Evolutionary conservation across 2,329 filamentous ascomycete genomes (phyloP).

Genomic region (Pseudopyricularia cyperi): DNA sequence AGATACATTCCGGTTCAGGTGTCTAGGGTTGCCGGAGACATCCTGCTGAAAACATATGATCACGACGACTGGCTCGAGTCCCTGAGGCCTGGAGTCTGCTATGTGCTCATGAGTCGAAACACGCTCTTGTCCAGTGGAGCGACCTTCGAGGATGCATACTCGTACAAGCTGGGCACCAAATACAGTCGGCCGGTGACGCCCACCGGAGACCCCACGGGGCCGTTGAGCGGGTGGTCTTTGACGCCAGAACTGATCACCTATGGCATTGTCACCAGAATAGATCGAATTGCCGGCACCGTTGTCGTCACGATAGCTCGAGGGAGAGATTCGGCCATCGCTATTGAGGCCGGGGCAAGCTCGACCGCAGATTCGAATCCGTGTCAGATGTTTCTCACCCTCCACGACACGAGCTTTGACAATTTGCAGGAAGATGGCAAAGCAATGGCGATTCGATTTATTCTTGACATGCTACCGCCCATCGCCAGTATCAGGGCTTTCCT

Average conservation of each 20-base stretch:
- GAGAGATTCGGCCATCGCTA: background rate
- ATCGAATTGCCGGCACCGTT: background rate
- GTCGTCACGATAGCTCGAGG: background rate
- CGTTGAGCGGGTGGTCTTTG: no score
- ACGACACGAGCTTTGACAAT: conserved; percentile 44
- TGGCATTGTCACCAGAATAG: background rate
- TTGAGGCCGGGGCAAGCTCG: background rate
- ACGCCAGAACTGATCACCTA: background rate
- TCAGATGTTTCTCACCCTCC: background rate
- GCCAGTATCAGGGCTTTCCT: conserved; percentile 40
- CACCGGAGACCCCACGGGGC: background rate
- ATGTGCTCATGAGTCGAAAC: background rate
- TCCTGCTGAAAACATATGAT: background rate
- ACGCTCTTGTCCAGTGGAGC: background rate
- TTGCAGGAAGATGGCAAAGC: conserved; percentile 31
- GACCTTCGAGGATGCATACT: background rate
- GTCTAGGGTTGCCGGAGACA: background rate
- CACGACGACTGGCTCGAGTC: background rate
- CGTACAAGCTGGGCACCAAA: background rate
- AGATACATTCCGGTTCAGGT: background rate
- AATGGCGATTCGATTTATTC: conserved; percentile 33
- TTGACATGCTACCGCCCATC: conserved; percentile 50
- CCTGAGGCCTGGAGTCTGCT: background rate
- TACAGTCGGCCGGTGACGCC: background rate
- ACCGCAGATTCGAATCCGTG: no score